Base-by-base conservation (phyloP, 225 moss, liverwort and hornwort genomes). In the Takakia lepidozioides region DNA sequence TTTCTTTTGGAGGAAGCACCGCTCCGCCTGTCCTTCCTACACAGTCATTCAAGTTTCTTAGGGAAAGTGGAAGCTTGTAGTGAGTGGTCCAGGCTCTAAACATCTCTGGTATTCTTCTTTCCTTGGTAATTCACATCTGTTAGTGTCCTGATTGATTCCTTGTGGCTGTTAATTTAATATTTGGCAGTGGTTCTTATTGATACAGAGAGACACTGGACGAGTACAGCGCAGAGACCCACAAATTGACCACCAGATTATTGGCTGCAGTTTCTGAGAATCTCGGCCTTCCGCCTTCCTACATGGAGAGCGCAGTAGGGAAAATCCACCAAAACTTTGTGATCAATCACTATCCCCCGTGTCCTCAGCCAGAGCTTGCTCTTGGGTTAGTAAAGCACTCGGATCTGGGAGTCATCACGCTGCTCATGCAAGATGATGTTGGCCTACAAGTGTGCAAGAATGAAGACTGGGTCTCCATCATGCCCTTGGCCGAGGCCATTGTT, bases 321-420 rank as follows among this genome's bases (percentile, higher is more conserved):
- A 25, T 30, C 13, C 27, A 27, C 24, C 50, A 51, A 30, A 51
- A 51, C 50, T 27, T 51, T 19, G 30, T 27, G 19, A 51, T 51
- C 25, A 51, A 51, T 28, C 30, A 51, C 50, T 51, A 51, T 30
- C 50, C 50, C 9, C 2, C 27, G 27, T 51, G 50, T 30, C 50
- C 50, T 30, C 50, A 51, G 17, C 50, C 50, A 1, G 50, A 51
- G 13, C 50, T 51, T 9, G 30, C 50, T 5, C 50, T 51, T 19
- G 50, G 50, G 2, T 29, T 51, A 19, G 26, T 27, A 28, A 19
- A 25, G 1, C 50, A 51, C 50, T 51, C 50, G 15, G 50, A 51
- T 27, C 30, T 51, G 26, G 50, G 50, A 18, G 50, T 19, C 25
- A 30, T 51, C 50, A 51, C 50, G 5, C 29, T 51, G 5, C 50